A percentile compares a stretch with the other conserved stretches of the same genome.
Evolutionary conservation across 768 basidiomycete species (phyloP).

Genomic region (Pleurotus citrinopileatus): DNA sequence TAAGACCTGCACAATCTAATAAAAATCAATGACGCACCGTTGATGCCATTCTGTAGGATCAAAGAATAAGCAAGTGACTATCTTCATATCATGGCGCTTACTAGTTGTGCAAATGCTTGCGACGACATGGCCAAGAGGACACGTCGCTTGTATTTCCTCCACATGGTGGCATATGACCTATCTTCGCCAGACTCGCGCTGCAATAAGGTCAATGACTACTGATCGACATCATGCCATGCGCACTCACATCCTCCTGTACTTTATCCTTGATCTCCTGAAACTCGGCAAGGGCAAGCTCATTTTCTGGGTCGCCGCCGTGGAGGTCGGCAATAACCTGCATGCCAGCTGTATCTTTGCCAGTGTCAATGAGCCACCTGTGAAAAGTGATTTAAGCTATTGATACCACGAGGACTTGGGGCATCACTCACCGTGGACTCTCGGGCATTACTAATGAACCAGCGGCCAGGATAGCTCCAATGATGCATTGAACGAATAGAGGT

Average conservation of each 20-base stretch:
- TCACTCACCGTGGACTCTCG: conserved; percentile 76
- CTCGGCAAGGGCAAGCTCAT: conserved; percentile 73
- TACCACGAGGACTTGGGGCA: background rate
- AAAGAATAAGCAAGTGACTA: background rate
- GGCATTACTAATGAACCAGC: conserved; percentile 81
- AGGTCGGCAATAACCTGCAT: conserved; percentile 85
- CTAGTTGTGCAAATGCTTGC: conserved; percentile 93
- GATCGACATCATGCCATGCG: background rate
- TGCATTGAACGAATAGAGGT: conserved; percentile 83
- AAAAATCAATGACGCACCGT: conserved; percentile 49
- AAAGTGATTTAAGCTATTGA: conserved; percentile 18
- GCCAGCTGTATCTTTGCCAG: conserved; percentile 78
- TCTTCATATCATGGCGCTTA: conserved; percentile 33
- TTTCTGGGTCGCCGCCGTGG: conserved; percentile 75
- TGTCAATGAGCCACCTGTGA: conserved; percentile 85
- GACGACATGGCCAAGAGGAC: conserved; percentile 94
- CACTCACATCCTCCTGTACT: conserved; percentile 62
- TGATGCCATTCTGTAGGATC: conserved; percentile 85
- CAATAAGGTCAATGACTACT: background rate
- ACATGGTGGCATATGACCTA: conserved; percentile 78
- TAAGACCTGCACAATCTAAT: conserved; percentile 9
- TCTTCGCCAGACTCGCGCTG: conserved; percentile 77
- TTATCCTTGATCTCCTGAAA: conserved; percentile 87
- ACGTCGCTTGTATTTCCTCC: conserved; percentile 81
- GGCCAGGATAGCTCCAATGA: conserved; percentile 81